Evolutionary conservation across 106 monocot species (phyloP), one percentile per base, ranked within the genome.

Genomic region (Phalaenopsis equestris): DNA sequence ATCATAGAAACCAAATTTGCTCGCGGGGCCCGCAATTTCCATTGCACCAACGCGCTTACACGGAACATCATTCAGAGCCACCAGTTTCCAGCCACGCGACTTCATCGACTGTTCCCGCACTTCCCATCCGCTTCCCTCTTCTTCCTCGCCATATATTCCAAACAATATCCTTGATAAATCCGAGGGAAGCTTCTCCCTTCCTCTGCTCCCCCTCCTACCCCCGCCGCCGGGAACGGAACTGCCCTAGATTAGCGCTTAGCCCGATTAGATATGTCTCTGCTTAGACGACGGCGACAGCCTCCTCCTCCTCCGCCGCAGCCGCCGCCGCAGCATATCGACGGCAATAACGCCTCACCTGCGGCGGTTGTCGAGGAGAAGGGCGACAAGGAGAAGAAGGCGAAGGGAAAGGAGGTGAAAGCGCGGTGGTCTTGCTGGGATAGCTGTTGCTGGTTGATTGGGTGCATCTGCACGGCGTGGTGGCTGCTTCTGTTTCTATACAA

Each of bases 401-500:
- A 65, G 77, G 39, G 4, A 79, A 16, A 10, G 75, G 52, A 41
- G 78, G 75, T 46, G 67, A 79, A 55, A 76, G 75, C n/a, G 79
- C 75, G 82, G 52, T 99, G 95, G 88, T 81, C 86, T 77, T 99
- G 99, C 86, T 72, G 95, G 23, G 83, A 93, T 75, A 89, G 76
- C 73, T 99, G 95, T 83, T 99, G 87, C 83, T 99, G 99, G 99
- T 47, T 87, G 45, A 83, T 99, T 24, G 99, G 99, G 73, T 77
- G 83, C 70, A 83, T 99, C 56, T 99, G 93, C 86, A 90, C 93
- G 30, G 36, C 75, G 45, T 99, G 99, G 99, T 99, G 99, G 95
- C 37, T 95, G 2, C 84, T 99, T 3, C 84, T 99, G n/a, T 95
- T 99, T 81, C 83, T 93, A 55, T 99, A 93, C 93, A 93, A 99